Conservation (phyloP, 2,329 filamentous ascomycete species). For the Botrytis sinoallii region DNA sequence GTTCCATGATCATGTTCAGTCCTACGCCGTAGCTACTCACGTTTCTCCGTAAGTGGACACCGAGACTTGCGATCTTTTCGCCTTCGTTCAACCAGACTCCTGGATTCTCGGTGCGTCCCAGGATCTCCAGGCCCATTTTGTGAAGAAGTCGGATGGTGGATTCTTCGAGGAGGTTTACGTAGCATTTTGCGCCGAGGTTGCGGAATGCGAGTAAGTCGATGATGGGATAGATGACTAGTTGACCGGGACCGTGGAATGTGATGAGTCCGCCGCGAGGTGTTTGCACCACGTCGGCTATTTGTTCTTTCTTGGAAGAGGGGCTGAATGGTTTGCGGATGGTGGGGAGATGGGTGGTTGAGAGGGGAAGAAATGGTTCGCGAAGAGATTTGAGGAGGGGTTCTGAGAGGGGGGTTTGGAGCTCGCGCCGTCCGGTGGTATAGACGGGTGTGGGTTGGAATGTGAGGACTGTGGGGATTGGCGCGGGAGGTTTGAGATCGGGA, state of each 20-base stretch:
- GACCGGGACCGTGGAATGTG: conserved; percentile 93
- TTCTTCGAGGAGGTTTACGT: conserved; percentile 4
- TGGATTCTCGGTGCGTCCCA: conserved; percentile 57
- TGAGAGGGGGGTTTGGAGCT: conserved; percentile 50
- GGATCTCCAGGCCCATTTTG: neutral
- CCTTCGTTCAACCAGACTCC: conserved; percentile 30
- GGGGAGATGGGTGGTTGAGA: neutral
- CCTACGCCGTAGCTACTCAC: conserved; percentile 83
- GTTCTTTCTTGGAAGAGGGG: neutral
- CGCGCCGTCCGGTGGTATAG: conserved; percentile 87
- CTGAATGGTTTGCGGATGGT: neutral
- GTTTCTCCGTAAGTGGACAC: conserved; percentile 84
- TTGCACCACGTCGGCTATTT: conserved; percentile 36
- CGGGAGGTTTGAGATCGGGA: conserved; percentile 4
- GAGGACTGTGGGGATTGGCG: conserved; percentile 67
- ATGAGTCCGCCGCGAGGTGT: conserved; percentile 77
- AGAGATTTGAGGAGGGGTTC: conserved; percentile 46
- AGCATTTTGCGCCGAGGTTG: neutral
- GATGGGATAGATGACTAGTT: conserved; percentile 88
- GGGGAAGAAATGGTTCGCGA: too few species aligned
- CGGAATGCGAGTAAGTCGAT: conserved; percentile 52
- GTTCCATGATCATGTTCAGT: conserved; percentile 68
- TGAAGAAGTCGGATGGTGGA: neutral
- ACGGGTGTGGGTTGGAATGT: conserved; percentile 80
- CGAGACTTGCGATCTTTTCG: conserved; percentile 82